phyloP scores from a whole-genome alignment of 148 eudicot genomes.

The Spergularia bocconei region DNA sequence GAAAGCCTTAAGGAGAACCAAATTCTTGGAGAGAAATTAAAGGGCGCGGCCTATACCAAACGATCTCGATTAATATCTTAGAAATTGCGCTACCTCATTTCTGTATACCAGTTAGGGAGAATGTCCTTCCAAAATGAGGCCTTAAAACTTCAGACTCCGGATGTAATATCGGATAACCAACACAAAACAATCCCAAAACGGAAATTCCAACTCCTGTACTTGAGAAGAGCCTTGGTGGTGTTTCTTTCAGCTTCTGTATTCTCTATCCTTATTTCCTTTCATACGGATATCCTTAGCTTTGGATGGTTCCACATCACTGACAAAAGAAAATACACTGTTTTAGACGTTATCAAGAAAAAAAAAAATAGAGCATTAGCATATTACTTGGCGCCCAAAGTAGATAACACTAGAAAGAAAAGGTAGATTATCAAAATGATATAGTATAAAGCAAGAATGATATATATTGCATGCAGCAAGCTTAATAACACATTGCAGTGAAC shows the following conservation, averaged over 20 bases:
- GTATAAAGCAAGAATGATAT: too few relatives aligned
- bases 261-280: conserved; percentile 27
- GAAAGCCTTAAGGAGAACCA: background rate
- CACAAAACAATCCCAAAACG: conserved; percentile 12
- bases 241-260: conserved; percentile 26
- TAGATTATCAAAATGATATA: too few relatives aligned
- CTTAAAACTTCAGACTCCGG: background rate
- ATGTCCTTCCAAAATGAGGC: conserved; percentile 6
- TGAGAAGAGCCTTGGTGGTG: conserved; percentile 22
- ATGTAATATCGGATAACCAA: background rate
- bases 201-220: conserved; percentile 9
- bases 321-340: too few relatives aligned
- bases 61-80: background rate
- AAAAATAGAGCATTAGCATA: too few relatives aligned
- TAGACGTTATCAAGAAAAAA: too few relatives aligned
- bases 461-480: too few relatives aligned
- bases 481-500: too few relatives aligned
- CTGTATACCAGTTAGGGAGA: background rate
- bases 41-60: too few relatives aligned
- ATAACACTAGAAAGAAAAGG: too few relatives aligned
- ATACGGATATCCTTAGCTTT: background rate
- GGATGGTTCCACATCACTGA: too few relatives aligned
- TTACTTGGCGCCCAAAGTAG: too few relatives aligned
- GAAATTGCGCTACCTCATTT: background rate
- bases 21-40: background rate